Evolutionary conservation across 2,329 filamentous ascomycete species (phyloP).

Genomic region (Colletotrichum shisoi): DNA sequence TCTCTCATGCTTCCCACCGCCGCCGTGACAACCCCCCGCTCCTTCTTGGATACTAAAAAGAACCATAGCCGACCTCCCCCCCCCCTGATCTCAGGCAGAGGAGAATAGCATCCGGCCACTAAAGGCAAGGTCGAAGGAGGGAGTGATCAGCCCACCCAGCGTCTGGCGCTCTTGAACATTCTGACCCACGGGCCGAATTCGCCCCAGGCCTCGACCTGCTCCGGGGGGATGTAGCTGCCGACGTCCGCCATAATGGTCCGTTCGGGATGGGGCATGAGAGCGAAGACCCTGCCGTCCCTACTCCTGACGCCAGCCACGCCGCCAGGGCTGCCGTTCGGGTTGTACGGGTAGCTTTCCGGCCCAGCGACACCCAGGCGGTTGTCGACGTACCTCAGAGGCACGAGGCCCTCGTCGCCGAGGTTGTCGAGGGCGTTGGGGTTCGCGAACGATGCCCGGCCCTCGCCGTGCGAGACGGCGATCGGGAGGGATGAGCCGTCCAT

Average conservation of each 20-base stretch:
- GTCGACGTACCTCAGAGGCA: slow-evolving; percentile 84
- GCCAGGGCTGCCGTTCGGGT: slow-evolving; percentile 83
- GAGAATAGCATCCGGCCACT: not conserved
- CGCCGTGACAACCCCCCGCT: not conserved
- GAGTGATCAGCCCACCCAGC: slow-evolving; percentile 76
- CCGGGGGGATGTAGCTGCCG: slow-evolving; percentile 73
- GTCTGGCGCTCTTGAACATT: slow-evolving; percentile 85
- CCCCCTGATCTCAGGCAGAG: not conserved
- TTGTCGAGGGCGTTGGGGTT: slow-evolving; percentile 60
- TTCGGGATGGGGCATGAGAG: slow-evolving; percentile 94
- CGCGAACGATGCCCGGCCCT: slow-evolving; percentile 80
- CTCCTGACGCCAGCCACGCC: slow-evolving; percentile 84
- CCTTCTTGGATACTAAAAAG: not conserved
- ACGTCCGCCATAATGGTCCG: slow-evolving; percentile 84
- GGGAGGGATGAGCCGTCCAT: slow-evolving; percentile 85
- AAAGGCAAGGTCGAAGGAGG: not conserved
- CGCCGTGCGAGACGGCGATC: slow-evolving; percentile 88
- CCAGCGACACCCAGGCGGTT: slow-evolving; percentile 70
- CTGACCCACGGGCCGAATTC: slow-evolving; percentile 85
- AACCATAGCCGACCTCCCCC: not conserved
- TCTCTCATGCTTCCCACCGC: slow-evolving; percentile 2
- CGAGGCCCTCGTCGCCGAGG: slow-evolving; percentile 72
- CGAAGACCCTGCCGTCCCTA: slow-evolving; percentile 79
- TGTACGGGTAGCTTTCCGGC: slow-evolving; percentile 86
- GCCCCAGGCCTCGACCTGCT: slow-evolving; percentile 71